phyloP scores from a whole-genome alignment of 78 protist genomes.

The Cavenderia fasciculata region DNA sequence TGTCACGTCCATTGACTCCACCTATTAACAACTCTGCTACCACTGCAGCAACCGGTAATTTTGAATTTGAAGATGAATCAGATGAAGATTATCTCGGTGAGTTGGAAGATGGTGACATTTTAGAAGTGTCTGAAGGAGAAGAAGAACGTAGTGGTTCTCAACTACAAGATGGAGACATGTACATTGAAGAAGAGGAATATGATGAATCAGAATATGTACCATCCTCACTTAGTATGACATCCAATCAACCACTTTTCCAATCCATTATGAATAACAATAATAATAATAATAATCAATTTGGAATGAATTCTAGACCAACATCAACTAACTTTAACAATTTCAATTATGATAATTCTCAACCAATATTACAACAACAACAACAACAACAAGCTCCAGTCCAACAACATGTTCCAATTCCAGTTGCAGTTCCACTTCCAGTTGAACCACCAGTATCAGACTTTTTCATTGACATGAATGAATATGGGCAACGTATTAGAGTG shows the following conservation, averaged over 20 bases:
- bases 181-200: not conserved
- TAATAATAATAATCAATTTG: not conserved
- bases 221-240: not conserved
- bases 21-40: no score
- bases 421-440: not conserved
- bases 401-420: conserved; percentile 13
- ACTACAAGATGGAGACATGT: conserved; percentile 23
- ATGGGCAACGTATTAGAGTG: conserved; percentile 86
- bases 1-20: no score
- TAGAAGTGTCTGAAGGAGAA: conserved; percentile 15
- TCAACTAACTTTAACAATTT: not conserved
- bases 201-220: not conserved
- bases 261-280: not conserved
- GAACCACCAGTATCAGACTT: conserved; percentile 14
- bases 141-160: conserved; percentile 18
- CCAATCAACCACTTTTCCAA: not conserved
- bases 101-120: conserved; percentile 12
- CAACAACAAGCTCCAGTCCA: conserved; percentile 26
- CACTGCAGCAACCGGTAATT: not conserved
- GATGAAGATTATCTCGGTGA: not conserved
- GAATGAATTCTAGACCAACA: not conserved
- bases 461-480: conserved; percentile 59
- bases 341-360: not conserved
- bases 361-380: conserved; percentile 4
- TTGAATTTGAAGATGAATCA: not conserved